phyloP scores from a whole-genome alignment of 2,329 filamentous ascomycete genomes.

The Colletotrichum orbiculare region DNA sequence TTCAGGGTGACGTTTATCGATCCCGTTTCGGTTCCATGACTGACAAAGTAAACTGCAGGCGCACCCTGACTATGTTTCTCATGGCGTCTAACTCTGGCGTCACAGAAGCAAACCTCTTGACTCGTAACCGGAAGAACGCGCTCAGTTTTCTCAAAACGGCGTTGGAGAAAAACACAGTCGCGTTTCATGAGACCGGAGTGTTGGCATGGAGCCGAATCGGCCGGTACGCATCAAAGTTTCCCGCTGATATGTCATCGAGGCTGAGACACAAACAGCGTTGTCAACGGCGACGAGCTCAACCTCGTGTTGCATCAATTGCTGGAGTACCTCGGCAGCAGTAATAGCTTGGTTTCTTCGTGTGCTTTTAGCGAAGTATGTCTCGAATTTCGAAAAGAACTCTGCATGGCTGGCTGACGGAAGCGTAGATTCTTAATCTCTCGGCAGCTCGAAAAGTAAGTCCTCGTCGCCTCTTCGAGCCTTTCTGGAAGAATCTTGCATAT shows the following conservation, averaged over 20 bases:
- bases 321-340: conserved; percentile 87
- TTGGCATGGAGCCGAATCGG: conserved; percentile 89
- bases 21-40: conserved; percentile 25
- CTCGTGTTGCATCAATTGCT: conserved; percentile 85
- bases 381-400: conserved; percentile 2
- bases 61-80: conserved; percentile 75
- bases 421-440: conserved; percentile 74
- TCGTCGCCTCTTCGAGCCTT: conserved; percentile 81
- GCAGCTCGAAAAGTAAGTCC: conserved; percentile 71
- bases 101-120: conserved; percentile 55
- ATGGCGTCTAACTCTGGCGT: conserved; percentile 47
- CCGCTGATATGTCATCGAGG: not conserved
- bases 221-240: conserved; percentile 55
- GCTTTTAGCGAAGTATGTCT: conserved; percentile 80
- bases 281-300: conserved; percentile 85
- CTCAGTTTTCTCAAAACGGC: conserved; percentile 78
- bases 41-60: conserved; percentile 52
- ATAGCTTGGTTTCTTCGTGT: conserved; percentile 80
- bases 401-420: conserved; percentile 1
- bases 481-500: conserved; percentile 88
- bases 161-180: conserved; percentile 74
- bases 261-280: conserved; percentile 59
- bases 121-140: conserved; percentile 75
- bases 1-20: conserved; percentile 67
- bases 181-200: conserved; percentile 85